Evolutionary conservation across 352 stramenopile genomes (phyloP).

Genomic region (Globisporangium solare): DNA sequence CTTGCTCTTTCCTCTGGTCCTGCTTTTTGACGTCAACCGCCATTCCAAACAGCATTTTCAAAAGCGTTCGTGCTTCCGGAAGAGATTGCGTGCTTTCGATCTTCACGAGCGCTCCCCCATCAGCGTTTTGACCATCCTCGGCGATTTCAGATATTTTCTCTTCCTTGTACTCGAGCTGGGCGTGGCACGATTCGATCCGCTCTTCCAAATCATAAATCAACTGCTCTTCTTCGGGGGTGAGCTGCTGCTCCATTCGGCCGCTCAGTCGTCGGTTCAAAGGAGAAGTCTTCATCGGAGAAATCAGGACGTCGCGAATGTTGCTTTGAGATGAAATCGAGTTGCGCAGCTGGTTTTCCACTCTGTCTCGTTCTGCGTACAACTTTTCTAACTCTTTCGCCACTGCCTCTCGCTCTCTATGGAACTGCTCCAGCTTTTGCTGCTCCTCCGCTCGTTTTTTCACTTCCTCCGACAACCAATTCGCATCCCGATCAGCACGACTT

Average conservation of each 20-base stretch:
- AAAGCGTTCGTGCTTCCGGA: conserved; percentile 67
- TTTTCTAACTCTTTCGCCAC: conserved; percentile 82
- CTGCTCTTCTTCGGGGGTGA: conserved; percentile 80
- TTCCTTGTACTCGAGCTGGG: conserved; percentile 86
- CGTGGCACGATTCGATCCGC: conserved; percentile 81
- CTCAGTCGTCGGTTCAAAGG: conserved; percentile 40
- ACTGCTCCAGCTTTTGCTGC: conserved; percentile 78
- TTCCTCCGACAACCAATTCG: conserved; percentile 81
- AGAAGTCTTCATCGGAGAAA: conserved; percentile 59
- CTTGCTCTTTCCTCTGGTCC: conserved; percentile 75
- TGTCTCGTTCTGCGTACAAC: conserved; percentile 69
- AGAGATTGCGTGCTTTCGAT: conserved; percentile 83
- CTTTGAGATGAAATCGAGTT: conserved; percentile 52
- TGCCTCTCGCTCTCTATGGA: conserved; percentile 70
- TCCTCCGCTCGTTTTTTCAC: conserved; percentile 79
- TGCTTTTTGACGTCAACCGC: conserved; percentile 86
- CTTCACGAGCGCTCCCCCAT: conserved; percentile 58
- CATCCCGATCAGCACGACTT: conserved; percentile 44
- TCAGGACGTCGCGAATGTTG: conserved; percentile 78
- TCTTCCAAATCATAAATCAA: conserved; percentile 82
- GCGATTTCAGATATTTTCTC: conserved; percentile 84
- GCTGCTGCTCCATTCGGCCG: conserved; percentile 33
- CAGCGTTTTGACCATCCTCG: conserved; percentile 37
- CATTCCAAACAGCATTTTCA: conserved; percentile 86
- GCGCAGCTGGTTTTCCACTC: conserved; percentile 63